Conservation (phyloP, 331 rosid species). For the Malus hybrid region DNA sequence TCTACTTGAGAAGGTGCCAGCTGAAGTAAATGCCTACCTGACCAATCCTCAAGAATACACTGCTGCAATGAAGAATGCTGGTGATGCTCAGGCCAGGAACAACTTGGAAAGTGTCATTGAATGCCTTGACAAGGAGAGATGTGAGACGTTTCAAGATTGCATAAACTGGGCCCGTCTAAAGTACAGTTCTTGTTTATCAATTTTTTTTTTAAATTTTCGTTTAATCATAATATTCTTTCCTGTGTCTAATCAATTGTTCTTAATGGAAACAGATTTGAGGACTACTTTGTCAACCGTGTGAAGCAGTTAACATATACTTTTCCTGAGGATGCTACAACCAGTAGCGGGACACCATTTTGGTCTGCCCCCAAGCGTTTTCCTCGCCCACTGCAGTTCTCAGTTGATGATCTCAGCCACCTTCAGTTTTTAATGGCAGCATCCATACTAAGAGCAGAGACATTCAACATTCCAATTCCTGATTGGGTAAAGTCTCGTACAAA, state of each 20-base stretch:
- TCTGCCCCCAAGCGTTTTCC: slow-evolving; percentile 22
- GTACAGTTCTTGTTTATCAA: neutral
- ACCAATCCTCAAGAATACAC: slow-evolving; percentile 7
- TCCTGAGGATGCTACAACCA: slow-evolving; percentile 21
- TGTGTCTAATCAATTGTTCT: neutral
- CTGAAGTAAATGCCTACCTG: slow-evolving; percentile 20
- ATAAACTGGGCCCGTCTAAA: slow-evolving; percentile 21
- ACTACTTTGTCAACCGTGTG: slow-evolving; percentile 17
- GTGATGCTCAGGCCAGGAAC: slow-evolving; percentile 23
- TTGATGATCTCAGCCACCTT: slow-evolving; percentile 12
- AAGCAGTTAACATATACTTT: slow-evolving; percentile 18
- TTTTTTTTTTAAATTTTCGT: neutral
- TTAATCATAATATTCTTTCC: neutral
- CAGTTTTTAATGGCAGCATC: slow-evolving; percentile 11
- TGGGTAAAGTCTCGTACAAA: slow-evolving; percentile 15
- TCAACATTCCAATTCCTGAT: slow-evolving; percentile 6
- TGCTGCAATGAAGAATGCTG: slow-evolving; percentile 14
- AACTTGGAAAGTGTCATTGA: slow-evolving; percentile 22
- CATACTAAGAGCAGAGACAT: slow-evolving; percentile 14
- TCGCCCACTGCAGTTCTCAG: slow-evolving; percentile 12
- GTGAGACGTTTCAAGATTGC: slow-evolving; percentile 17
- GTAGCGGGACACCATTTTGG: slow-evolving; percentile 18
- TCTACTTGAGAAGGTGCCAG: slow-evolving; percentile 17
- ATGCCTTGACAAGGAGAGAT: slow-evolving; percentile 18
- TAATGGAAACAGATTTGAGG: slow-evolving; percentile 10